Evolutionary conservation across 2,329 filamentous ascomycete genomes (phyloP).

Genomic region (Lomentospora prolificans): DNA sequence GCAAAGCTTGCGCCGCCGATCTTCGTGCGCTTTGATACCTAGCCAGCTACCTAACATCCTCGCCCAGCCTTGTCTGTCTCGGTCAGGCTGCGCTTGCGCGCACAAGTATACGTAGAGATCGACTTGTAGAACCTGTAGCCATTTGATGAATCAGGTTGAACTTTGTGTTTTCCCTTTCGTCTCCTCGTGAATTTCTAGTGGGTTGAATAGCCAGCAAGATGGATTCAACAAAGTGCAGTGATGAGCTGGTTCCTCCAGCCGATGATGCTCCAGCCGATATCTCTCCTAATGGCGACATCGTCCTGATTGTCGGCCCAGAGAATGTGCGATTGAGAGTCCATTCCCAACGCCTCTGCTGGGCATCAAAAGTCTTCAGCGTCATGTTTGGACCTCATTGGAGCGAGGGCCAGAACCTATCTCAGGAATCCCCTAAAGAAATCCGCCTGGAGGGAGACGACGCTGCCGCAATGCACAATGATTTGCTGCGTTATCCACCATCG

Average conservation of each 20-base stretch:
- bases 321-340: constrained; percentile 4
- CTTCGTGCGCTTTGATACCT: no score
- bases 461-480: constrained; percentile 3
- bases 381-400: constrained; percentile 7
- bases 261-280: neutral
- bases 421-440: neutral
- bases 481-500: constrained; percentile 9
- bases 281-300: neutral
- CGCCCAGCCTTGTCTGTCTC: no score
- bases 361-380: constrained; percentile 8
- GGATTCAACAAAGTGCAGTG: neutral
- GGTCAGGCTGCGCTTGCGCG: no score
- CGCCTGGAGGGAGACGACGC: constrained; percentile 6
- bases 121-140: no score
- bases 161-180: no score
- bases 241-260: no score
- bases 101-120: no score
- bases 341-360: constrained; percentile 9
- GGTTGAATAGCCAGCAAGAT: no score
- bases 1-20: no score
- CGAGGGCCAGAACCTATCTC: neutral
- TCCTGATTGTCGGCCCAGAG: constrained; percentile 6
- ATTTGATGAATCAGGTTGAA: no score
- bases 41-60: no score
- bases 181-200: no score